These are phyloP conservation scores for Dactylonectria macrodidyma DNA, from an alignment of 2,329 filamentous ascomycete species.

Conservation along the genomic window DNA sequence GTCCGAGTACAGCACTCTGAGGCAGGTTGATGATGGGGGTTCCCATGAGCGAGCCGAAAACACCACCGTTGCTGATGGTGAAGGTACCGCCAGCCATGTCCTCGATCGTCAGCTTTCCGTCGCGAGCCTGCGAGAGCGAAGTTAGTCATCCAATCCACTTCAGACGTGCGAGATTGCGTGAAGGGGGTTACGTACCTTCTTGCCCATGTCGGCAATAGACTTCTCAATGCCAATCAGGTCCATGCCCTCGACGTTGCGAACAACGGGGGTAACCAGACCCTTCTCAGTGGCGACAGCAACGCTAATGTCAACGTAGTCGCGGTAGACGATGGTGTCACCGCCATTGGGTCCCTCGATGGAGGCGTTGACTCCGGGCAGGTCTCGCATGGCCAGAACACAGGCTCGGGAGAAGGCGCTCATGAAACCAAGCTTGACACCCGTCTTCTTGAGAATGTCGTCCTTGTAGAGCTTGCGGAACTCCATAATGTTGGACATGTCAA, in stretches of 20 bases:
- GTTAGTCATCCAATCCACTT: constrained; percentile 12
- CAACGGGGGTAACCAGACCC: constrained; percentile 95
- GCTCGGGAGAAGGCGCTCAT: constrained; percentile 98
- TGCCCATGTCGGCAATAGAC: constrained; percentile 92
- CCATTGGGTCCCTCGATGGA: constrained; percentile 96
- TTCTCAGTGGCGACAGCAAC: constrained; percentile 98
- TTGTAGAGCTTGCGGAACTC: constrained; percentile 98
- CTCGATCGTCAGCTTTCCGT: constrained; percentile 97
- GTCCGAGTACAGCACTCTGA: constrained; percentile 90
- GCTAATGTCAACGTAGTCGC: constrained; percentile 97
- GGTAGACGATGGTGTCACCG: constrained; percentile 97
- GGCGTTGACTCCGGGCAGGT: constrained; percentile 94
- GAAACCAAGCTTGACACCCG: constrained; percentile 98
- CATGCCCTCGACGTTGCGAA: constrained; percentile 91
- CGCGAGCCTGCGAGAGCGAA: constrained; percentile 74
- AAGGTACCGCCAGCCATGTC: constrained; percentile 99
- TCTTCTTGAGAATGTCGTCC: constrained; percentile 95
- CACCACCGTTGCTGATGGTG: constrained; percentile 97
- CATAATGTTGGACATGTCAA: constrained; percentile 98
- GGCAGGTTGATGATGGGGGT: constrained; percentile 99
- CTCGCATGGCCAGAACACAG: constrained; percentile 91
- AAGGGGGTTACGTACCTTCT: constrained; percentile 77
- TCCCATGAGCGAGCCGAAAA: constrained; percentile 97
- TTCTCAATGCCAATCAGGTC: constrained; percentile 92
- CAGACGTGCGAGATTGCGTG: neutral